Base-by-base conservation (phyloP, 768 basidiomycete genomes). In the Naganishia antarctica region DNA sequence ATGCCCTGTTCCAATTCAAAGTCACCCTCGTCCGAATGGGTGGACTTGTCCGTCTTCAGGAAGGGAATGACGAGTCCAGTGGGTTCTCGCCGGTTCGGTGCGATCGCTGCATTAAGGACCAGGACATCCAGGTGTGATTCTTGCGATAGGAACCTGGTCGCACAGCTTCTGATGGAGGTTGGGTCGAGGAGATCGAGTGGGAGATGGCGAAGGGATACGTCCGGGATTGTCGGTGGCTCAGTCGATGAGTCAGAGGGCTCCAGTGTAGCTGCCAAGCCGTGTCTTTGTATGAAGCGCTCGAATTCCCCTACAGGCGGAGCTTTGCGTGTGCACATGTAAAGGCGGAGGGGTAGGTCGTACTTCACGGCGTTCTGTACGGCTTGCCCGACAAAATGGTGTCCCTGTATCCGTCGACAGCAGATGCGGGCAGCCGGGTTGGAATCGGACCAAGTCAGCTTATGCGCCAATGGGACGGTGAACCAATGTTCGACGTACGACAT, bases 241-340 rank as follows among this genome's bases (percentile, higher is more conserved):
- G 28, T 15, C 44, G 18, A 11, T 23, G 44, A 11, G 18, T 18
- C 28, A 18, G 26, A 31, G 13, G 53, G 4, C 2, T 26, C 18
- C 0, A 21, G 13, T 9, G 26, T 31, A 11, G 41, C 4, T 28
- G 16, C 25, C 11, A 26, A 15, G 12, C 26, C 18, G 43, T 60
- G 59, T 4, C 2, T 2, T 29, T 29, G 21, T 3, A 48, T 45
- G 37, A 47, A 58, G 15, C 32, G 51, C 21, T 25, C 45, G n/a
- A 59, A 53, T 40, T 58, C 63, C 16, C 45, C 51, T 32, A 29
- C 8, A 9, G 63, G 63, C 11, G 63, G 63, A 6, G 53, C 29
- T 16, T 28, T n/a, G 28, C 63, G 50, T 1, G 63, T 59, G 45
- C 63, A 64, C 4, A 64, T 46, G 45, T 64, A 64, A 3, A 64